phyloP scores from a whole-genome alignment of 2,329 filamentous ascomycete genomes.

The Pseudogymnoascus sp. region DNA sequence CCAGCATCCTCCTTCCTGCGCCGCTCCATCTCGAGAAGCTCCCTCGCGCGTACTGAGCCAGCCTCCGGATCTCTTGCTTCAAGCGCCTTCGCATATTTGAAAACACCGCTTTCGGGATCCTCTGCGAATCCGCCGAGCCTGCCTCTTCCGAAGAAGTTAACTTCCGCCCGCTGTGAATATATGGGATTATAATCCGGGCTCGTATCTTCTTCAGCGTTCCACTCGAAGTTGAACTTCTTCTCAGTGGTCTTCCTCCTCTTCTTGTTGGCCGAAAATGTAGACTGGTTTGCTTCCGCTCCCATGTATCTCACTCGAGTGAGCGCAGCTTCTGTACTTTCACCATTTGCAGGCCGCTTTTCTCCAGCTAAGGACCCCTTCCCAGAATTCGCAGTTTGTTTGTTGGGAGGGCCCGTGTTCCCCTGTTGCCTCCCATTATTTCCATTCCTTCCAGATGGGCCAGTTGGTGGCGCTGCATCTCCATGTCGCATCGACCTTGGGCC shows the following conservation, averaged over 20 bases:
- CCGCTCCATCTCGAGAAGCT: conserved; percentile 79
- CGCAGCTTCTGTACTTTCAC: conserved; percentile 63
- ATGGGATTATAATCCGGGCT: conserved; percentile 75
- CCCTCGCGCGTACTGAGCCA: conserved; percentile 66
- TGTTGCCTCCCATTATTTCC: conserved; percentile 19
- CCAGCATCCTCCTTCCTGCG: conserved; percentile 65
- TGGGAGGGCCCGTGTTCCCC: conserved; percentile 25
- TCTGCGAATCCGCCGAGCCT: conserved; percentile 60
- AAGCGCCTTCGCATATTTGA: conserved; percentile 60
- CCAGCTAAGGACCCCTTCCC: conserved; percentile 29
- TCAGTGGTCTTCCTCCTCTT: conserved; percentile 88
- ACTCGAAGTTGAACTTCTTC: conserved; percentile 98
- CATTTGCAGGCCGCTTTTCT: conserved; percentile 31
- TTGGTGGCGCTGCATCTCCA: conserved; percentile 34
- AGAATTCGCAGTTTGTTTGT: conserved; percentile 21
- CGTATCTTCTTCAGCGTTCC: conserved; percentile 93
- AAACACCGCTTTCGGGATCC: conserved; percentile 47
- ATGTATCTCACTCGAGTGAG: conserved; percentile 79
- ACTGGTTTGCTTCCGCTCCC: conserved; percentile 79
- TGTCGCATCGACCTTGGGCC: conserved; percentile 64
- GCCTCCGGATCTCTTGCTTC: conserved; percentile 69
- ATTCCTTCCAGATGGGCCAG: conserved; percentile 40
- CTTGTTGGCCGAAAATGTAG: conserved; percentile 90
- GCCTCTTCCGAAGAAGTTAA: conserved; percentile 63
- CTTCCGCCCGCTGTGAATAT: conserved; percentile 61